These are phyloP conservation scores for Penicillium sp. DNA, from an alignment of 2,329 filamentous ascomycete species.

Conservation along the genomic window DNA sequence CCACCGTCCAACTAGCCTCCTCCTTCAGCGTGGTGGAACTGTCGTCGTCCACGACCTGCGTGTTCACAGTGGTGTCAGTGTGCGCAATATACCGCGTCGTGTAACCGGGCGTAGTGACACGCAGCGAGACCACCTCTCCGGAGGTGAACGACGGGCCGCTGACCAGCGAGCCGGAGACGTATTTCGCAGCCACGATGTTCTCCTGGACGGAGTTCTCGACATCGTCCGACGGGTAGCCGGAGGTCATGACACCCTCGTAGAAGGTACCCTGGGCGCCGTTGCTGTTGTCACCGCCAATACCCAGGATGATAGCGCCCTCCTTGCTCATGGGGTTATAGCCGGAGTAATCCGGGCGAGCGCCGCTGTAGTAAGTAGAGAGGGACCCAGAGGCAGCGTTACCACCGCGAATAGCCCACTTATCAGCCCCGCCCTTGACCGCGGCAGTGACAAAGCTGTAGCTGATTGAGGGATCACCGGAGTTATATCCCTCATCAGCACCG, in stretches of 20 bases:
- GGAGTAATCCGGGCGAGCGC: slow-evolving; percentile 42
- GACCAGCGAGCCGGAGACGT: slow-evolving; percentile 41
- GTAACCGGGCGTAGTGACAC: slow-evolving; percentile 48
- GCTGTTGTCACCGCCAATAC: slow-evolving; percentile 62
- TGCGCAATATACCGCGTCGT: slow-evolving; percentile 50
- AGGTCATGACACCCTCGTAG: slow-evolving; percentile 58
- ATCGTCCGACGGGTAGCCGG: slow-evolving; percentile 52
- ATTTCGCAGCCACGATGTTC: slow-evolving; percentile 53
- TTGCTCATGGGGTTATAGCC: slow-evolving; percentile 58
- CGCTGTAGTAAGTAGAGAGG: slow-evolving; percentile 53
- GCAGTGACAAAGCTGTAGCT: slow-evolving; percentile 51
- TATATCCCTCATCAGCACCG: slow-evolving; percentile 40
- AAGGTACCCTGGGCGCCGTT: slow-evolving; percentile 53
- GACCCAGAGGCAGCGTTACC: slow-evolving; percentile 48
- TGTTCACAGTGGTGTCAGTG: slow-evolving; percentile 44
- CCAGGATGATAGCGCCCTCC: slow-evolving; percentile 57
- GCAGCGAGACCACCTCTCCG: slow-evolving; percentile 47
- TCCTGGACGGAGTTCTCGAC: slow-evolving; percentile 53
- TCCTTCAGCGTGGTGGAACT: slow-evolving; percentile 45
- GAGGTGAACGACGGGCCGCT: slow-evolving; percentile 43
- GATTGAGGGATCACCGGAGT: slow-evolving; percentile 47
- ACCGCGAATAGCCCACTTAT: slow-evolving; percentile 53
- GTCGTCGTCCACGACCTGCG: slow-evolving; percentile 48
- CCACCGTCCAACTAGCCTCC: slow-evolving; percentile 48
- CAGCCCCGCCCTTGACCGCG: slow-evolving; percentile 48